A percentile compares a stretch with the other conserved stretches of the same genome.
Conservation (phyloP, 2,329 filamentous ascomycete genomes). For the Verticillium nubilum region DNA sequence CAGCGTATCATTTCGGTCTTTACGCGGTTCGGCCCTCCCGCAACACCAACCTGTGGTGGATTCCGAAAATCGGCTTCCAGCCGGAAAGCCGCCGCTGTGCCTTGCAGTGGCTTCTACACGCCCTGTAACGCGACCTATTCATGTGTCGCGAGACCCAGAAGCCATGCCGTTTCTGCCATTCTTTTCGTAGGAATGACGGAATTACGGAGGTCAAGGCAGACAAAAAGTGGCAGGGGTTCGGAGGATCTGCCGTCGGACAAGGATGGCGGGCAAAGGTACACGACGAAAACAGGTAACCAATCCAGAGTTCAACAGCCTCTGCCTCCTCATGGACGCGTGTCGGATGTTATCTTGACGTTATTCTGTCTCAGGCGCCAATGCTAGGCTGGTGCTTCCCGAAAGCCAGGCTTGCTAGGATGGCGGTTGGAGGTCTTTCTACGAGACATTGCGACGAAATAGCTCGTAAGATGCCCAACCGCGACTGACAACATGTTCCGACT, state of each 20-base stretch:
- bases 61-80: neutral
- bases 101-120: conserved; percentile 3
- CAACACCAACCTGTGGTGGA: neutral
- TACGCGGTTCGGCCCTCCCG: neutral
- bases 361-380: neutral
- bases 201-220: neutral
- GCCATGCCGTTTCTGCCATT: neutral
- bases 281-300: neutral
- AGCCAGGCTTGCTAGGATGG: neutral
- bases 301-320: neutral
- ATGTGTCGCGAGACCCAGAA: conserved; percentile 1
- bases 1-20: conserved; percentile 3
- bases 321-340: neutral
- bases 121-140: conserved; percentile 4
- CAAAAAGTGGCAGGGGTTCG: neutral
- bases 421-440: neutral
- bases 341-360: neutral
- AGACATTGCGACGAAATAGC: neutral
- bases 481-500: neutral
- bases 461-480: neutral
- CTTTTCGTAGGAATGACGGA: neutral
- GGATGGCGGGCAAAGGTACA: neutral
- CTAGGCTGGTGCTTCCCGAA: neutral
- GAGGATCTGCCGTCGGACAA: neutral
- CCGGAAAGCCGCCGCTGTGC: neutral